Base-by-base conservation (phyloP, 2,329 filamentous ascomycete genomes). In the Chlorencoelia australis region DNA sequence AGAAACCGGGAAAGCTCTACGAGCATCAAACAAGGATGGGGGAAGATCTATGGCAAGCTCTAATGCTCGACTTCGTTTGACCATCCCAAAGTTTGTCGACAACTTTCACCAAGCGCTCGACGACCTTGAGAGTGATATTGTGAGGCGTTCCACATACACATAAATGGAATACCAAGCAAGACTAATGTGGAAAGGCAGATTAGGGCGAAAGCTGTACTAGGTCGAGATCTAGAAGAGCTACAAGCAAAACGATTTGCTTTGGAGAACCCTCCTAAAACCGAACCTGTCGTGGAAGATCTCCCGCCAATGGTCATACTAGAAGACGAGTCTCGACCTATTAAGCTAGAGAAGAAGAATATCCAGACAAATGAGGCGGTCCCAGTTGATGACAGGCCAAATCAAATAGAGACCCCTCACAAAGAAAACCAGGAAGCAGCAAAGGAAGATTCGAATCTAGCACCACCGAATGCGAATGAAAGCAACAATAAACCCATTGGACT, bases 1-100 rank as follows among this genome's bases (percentile, higher is more conserved):
- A 10, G 68, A 76, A 52, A 71, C 68, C 2, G 73, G 71, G 11
- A 78, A 72, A 51, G 69, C 71, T 13, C 57, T 77, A 9, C 69
- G 63, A 32, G 58, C 65, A 2, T 65, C 65, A 24, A 58, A 60
- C 19, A 66, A 63, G 45, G 66, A 71, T 44, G 60, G 62, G 10
- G 58, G 63, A 26, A 62, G 59, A 39, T 59, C 59, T 28, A 41
- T 60, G 11, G 49, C 51, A 11, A 56, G 38, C 27, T 39, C 43
- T 5, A 50, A 48, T 14, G 32, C 42, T 9, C 42, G 48, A 33
- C 41, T 54, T 4, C 46, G 43, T 25, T 27, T 35, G 13, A 46
- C 43, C 2, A 51, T 58, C 30, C 54, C 54, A 4, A 45, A 37
- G 14, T 41, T 47, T 8, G 47, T 46, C n/a, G 52, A 54, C 13